phyloP scores from a whole-genome alignment of 2,329 filamentous ascomycete genomes.

The Diaporthe eres region DNA sequence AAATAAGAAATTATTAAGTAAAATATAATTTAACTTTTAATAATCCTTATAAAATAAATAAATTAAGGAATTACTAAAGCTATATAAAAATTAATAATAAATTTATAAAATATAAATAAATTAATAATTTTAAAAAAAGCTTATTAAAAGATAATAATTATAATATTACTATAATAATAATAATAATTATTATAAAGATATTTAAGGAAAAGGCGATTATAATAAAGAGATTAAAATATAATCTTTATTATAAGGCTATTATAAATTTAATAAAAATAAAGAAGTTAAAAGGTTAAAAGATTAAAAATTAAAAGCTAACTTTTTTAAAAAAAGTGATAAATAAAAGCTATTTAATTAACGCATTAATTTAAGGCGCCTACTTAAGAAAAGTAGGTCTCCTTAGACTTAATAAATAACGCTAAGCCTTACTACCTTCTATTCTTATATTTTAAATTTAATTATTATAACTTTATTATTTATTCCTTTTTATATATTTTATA shows the following conservation, averaged over 20 bases:
- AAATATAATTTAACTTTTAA: not conserved
- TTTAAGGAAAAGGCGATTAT: not conserved
- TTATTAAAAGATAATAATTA: not conserved
- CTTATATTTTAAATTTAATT: no score
- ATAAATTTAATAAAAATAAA: not conserved
- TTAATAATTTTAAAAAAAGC: not conserved
- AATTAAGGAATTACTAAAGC: not conserved
- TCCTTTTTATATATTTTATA: no score
- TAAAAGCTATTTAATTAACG: no score
- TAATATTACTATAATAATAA: not conserved
- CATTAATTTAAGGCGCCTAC: no score
- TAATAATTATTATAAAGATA: not conserved
- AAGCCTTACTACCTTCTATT: no score
- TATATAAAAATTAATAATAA: not conserved
- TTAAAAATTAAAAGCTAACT: not conserved
- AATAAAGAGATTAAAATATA: not conserved
- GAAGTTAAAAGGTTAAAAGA: not conserved
- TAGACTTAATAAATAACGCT: no score
- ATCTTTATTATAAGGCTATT: not conserved
- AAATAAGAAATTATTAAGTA: not conserved
- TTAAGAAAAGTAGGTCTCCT: no score
- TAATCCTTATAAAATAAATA: not conserved
- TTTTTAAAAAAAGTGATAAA: no score
- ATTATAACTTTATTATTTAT: no score
- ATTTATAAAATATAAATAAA: not conserved